Evolutionary conservation across 306 rosid genomes (phyloP).

Genomic region (Fragaria nilgerrensis): DNA sequence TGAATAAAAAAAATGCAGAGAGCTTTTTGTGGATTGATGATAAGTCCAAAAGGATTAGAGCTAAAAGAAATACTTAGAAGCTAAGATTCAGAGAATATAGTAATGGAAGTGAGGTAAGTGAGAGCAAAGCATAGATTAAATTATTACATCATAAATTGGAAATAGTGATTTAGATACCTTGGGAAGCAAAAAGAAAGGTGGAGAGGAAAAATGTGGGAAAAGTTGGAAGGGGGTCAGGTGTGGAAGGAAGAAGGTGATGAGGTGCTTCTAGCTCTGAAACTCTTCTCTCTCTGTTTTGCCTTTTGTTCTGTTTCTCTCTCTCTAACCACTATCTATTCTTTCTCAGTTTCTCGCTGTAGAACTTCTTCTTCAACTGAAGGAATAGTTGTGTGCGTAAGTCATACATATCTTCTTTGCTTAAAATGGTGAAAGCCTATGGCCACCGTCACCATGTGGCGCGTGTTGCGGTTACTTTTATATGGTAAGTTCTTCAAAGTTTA

Average conservation of each 20-base stretch:
- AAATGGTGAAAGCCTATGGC: conserved; percentile 1
- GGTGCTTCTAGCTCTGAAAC: conserved; percentile 26
- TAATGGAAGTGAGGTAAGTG: conserved; percentile 15
- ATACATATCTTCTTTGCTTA: conserved; percentile 23
- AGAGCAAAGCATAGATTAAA: background rate
- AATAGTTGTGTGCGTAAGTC: conserved; percentile 28
- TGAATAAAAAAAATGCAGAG: conserved; percentile 7
- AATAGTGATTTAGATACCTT: conserved; percentile 15
- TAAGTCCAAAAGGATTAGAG: conserved; percentile 3
- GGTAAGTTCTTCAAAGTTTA: background rate
- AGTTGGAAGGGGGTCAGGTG: conserved; percentile 14
- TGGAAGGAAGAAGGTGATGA: background rate
- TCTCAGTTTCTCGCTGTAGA: background rate
- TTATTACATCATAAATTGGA: conserved; percentile 36
- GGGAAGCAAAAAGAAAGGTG: conserved; percentile 28
- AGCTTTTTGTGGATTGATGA: conserved; percentile 20
- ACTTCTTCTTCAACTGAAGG: background rate
- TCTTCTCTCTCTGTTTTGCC: background rate
- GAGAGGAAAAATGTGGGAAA: conserved; percentile 28
- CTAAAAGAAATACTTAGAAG: conserved; percentile 31
- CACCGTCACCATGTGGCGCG: conserved; percentile 32
- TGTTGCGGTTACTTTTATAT: background rate
- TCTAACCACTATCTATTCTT: background rate
- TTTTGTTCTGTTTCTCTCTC: conserved; percentile 3
- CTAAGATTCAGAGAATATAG: conserved; percentile 48